Base-by-base conservation (phyloP, 2,329 filamentous ascomycete species). In the Aureobasidium uvarum region DNA sequence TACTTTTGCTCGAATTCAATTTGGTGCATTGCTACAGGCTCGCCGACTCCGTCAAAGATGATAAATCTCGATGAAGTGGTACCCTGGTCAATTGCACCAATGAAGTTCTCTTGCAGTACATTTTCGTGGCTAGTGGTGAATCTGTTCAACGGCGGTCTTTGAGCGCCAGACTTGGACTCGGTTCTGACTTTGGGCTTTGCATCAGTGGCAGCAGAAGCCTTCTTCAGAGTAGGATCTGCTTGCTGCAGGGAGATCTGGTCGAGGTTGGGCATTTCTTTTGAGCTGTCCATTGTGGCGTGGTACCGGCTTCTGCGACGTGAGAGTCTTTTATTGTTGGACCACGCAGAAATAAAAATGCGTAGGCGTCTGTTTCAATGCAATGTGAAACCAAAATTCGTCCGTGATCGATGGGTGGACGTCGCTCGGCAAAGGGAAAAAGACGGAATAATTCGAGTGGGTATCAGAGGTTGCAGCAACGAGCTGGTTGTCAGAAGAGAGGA, bases 61-160 rank as follows among this genome's bases (percentile, higher is more conserved):
- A 96, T 85, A 77, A 96, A 96, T 46, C 91, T 85, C 39, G 91
- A 90, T 62, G 89, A 92, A 38, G 91, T 95, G 13, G 91, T 96
- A 65, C 91, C 91, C 72, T 93, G 90, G 74, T 96, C 91, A 74
- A 96, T 92, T 69, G 89, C 90, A 66, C 90, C 91, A 68, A 95
- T 87, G 71, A 90, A 95, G 80, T 84, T 85, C 59, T 86, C 78
- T 46, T 79, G 60, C 33, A 76, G 68, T 14, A 74, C 70, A 54
- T 75, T 74, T 58, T 76, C 74, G 66, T 74, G 72, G 48, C 70
- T 73, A 18, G 71, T 72, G 3, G 73, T 74, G 69, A 75, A 75
- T 50, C 73, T 66, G 65, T 66, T 66, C 39, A 66, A 55, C n/a
- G 65, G 65, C 23, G 65, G 65, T 38, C 65, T 66, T 41, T 63